Conservation (phyloP, 192 early-diverging fungal genomes). For the Coemansia sp. region DNA sequence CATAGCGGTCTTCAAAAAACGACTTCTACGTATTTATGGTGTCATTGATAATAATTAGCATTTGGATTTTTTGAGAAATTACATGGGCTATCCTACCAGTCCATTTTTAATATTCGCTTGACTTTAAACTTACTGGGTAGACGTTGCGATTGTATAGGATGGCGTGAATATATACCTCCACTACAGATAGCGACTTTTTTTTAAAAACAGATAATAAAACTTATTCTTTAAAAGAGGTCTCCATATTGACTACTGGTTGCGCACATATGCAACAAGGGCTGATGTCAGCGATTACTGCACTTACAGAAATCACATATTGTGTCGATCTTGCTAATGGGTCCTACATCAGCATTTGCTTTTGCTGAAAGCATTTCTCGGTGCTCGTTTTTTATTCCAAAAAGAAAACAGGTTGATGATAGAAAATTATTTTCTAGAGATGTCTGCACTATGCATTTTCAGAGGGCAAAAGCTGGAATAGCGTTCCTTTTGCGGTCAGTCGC, state of each 20-base stretch:
- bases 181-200: constrained; percentile 13
- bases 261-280: background rate
- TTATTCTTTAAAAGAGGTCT: background rate
- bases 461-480: background rate
- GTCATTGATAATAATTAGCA: no score
- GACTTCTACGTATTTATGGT: constrained; percentile 24
- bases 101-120: background rate
- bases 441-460: background rate
- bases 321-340: constrained; percentile 30
- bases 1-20: constrained; percentile 50
- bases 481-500: background rate
- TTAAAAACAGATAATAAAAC: background rate
- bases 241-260: background rate
- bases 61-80: background rate
- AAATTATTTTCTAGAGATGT: background rate
- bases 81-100: background rate
- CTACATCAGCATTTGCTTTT: background rate
- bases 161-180: constrained; percentile 44
- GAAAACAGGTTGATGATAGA: background rate
- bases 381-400: background rate
- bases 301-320: constrained; percentile 49
- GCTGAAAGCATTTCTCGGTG: background rate
- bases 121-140: constrained; percentile 38
- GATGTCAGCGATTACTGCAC: background rate
- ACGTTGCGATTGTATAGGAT: constrained; percentile 29